Evolutionary conservation across 2,329 filamentous ascomycete genomes (phyloP), one percentile per base, ranked within the genome.

Genomic region (Samsoniella hepiali): DNA sequence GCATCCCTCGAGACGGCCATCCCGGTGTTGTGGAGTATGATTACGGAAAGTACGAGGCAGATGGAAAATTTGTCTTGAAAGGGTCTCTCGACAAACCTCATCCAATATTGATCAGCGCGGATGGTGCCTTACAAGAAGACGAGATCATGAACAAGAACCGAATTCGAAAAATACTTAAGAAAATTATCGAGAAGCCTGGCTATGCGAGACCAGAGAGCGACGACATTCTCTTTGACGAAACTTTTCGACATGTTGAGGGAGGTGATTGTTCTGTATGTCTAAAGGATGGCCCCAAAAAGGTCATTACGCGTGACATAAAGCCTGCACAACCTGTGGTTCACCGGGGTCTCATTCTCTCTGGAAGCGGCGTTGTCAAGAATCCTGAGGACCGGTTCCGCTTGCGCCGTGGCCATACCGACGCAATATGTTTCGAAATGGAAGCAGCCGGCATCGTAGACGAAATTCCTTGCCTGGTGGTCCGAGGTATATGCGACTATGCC

Each of bases 381-480:
- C 3, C 53, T 29, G 36, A 42, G 36, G n/a, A 27, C n/a, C 34
- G 53, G 34, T 1, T 27, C 36, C 34, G 36, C n/a, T 31, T 56
- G 29, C 31, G 31, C 10, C 32, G 32, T 36, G 36, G 27, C 15
- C 36, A 42, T 13, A 31, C 5, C 22, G 36, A 56, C 38, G 34
- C 27, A 3, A 27, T 56, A 3, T 58, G 55, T 55, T 58, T 56
- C 13, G 58, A 61, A n/a, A 61, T 61, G 58, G 58, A 61, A 53
- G 47, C 10, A 8, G 58, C 47, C 8, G 59, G 59, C 7, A 29
- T 56, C 5, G 17, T 38, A 38, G 29, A 62, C 29, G 40, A 54
- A 13, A n/a, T 62, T 15, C 59, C 59, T 4, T 32, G 59, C 31
- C 10, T 61, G 5, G 47, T 61, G 2, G 58, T 61, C n/a, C 32